A percentile compares a stretch with the other conserved stretches of the same genome.
These are phyloP conservation scores for Ceratobasidium sp. DNA, from an alignment of 1,284 basidiomycete genomes.

Conservation along the genomic window DNA sequence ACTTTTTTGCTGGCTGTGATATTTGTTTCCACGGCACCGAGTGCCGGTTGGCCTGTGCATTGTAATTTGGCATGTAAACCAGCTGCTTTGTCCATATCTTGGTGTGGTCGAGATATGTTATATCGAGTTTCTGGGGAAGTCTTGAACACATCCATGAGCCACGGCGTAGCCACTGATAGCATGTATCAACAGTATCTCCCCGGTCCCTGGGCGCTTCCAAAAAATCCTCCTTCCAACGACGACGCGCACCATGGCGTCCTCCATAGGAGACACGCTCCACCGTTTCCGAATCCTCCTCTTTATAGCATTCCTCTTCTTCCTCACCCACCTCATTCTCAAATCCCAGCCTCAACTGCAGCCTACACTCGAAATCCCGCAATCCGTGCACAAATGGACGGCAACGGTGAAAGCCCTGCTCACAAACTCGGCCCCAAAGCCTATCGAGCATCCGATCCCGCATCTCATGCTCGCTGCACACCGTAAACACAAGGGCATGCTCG, in stretches of 20 bases:
- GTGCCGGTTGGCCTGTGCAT: neutral
- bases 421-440: conserved; percentile 21
- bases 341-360: conserved; percentile 40
- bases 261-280: conserved; percentile 17
- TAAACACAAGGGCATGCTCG: conserved; percentile 72
- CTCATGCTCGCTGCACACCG: conserved; percentile 84
- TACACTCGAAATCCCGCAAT: conserved; percentile 7
- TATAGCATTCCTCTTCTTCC: conserved; percentile 10
- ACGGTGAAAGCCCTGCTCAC: conserved; percentile 23
- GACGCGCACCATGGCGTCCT: conserved; percentile 17
- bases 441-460: conserved; percentile 77
- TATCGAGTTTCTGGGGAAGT: no score
- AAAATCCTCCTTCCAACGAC: neutral
- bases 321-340: conserved; percentile 13
- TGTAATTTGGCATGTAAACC: conserved; percentile 24
- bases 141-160: neutral
- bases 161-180: conserved; percentile 1
- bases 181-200: neutral
- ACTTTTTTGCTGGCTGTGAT: neutral
- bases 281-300: conserved; percentile 27
- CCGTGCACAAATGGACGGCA: conserved; percentile 37
- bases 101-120: neutral
- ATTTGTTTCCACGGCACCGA: neutral
- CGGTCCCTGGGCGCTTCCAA: conserved; percentile 18
- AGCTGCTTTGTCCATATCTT: neutral